Evolutionary conservation across 352 stramenopile genomes (phyloP).

Genomic region (Phytophthora fragariae): DNA sequence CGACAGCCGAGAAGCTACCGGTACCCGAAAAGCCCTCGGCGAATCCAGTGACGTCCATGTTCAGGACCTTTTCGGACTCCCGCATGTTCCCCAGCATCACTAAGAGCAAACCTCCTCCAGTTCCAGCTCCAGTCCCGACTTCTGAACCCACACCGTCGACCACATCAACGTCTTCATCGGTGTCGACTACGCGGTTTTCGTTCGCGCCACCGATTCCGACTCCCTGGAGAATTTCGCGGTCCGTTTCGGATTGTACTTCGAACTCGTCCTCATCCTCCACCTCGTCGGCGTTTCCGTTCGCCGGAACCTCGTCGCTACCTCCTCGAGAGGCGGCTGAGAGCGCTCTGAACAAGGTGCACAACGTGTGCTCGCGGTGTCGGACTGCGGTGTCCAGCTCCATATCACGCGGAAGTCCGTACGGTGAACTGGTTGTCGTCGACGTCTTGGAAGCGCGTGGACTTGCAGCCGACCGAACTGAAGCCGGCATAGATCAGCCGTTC

Average conservation of each 20-base stretch:
- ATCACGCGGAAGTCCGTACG: conserved; percentile 59
- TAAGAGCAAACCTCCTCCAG: conserved; percentile 22
- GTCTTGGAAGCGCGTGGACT: conserved; percentile 66
- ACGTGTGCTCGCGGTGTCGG: conserved; percentile 38
- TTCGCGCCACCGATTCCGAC: conserved; percentile 59
- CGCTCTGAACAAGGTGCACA: conserved; percentile 66
- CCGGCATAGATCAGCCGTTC: conserved; percentile 54
- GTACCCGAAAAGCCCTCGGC: conserved; percentile 15
- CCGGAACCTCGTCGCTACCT: conserved; percentile 19
- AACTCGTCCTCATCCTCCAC: conserved; percentile 17
- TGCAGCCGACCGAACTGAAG: conserved; percentile 47
- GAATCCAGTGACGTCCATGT: conserved; percentile 44
- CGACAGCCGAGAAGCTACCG: conserved; percentile 26
- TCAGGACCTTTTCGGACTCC: conserved; percentile 45
- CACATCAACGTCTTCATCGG: conserved; percentile 15
- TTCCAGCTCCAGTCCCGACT: conserved; percentile 23
- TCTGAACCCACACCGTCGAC: not conserved
- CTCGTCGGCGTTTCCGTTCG: conserved; percentile 29
- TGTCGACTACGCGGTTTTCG: conserved; percentile 35
- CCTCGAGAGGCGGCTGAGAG: conserved; percentile 43
- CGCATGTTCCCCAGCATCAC: conserved; percentile 35
- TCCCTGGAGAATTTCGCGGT: conserved; percentile 55
- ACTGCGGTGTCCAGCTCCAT: conserved; percentile 33
- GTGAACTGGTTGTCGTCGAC: conserved; percentile 73
- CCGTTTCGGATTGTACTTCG: conserved; percentile 25